A percentile compares a stretch with the other conserved stretches of the same genome.
These are phyloP conservation scores for Phytophthora tentaculata DNA, from an alignment of 352 stramenopile species.

Conservation along the genomic window DNA sequence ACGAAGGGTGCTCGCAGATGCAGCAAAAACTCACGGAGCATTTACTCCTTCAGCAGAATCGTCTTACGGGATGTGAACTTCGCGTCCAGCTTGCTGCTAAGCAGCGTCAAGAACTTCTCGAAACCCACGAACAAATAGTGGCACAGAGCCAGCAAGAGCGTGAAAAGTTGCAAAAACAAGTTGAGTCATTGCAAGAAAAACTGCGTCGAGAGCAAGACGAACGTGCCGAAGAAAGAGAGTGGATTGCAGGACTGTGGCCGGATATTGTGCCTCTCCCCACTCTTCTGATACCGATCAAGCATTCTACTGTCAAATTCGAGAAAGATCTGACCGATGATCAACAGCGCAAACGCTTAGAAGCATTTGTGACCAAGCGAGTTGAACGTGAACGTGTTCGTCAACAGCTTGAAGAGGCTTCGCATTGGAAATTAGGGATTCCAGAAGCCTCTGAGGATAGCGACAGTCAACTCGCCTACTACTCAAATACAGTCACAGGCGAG, in stretches of 20 bases:
- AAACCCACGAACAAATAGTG: constrained; percentile 8
- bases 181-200: constrained; percentile 28
- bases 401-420: constrained; percentile 46
- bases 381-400: constrained; percentile 46
- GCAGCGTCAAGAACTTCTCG: constrained; percentile 7
- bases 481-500: constrained; percentile 58
- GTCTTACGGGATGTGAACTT: constrained; percentile 16
- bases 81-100: constrained; percentile 16
- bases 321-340: constrained; percentile 33
- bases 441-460: constrained; percentile 31
- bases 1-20: constrained; percentile 18
- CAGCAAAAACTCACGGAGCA: constrained; percentile 15
- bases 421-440: constrained; percentile 62
- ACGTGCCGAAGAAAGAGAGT: constrained; percentile 65
- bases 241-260: constrained; percentile 71
- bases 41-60: constrained; percentile 16
- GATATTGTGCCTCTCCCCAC: constrained; percentile 61
- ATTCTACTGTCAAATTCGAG: constrained; percentile 21
- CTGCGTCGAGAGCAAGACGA: constrained; percentile 51
- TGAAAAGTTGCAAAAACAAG: constrained; percentile 12
- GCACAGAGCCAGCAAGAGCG: constrained; percentile 8
- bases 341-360: constrained; percentile 42
- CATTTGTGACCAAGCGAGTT: constrained; percentile 44
- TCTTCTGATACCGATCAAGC: constrained; percentile 52
- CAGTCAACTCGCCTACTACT: constrained; percentile 51